Percentiles rank a stretch among this genome's conserved stretches.
Evolutionary conservation across 345 rosid genomes (phyloP).

Genomic region (Salix suchowensis): DNA sequence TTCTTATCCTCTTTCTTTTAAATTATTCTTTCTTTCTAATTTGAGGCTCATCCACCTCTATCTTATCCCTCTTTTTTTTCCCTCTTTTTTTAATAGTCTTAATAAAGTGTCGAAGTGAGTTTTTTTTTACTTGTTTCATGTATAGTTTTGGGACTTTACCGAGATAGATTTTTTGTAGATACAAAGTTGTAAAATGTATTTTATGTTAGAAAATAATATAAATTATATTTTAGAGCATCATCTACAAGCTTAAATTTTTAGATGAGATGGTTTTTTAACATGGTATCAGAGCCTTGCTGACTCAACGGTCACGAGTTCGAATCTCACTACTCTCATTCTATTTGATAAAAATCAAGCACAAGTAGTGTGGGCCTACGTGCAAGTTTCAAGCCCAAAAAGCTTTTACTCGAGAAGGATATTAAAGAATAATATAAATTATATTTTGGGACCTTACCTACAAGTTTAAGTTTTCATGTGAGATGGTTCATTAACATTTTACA

Average conservation of each 20-base stretch:
- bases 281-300: too few relatives aligned
- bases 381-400: too few relatives aligned
- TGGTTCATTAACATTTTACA: too few relatives aligned
- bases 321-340: too few relatives aligned
- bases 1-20: slow-evolving; percentile 12
- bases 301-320: too few relatives aligned
- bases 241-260: fast-evolving
- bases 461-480: too few relatives aligned
- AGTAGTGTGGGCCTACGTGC: too few relatives aligned
- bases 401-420: too few relatives aligned
- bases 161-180: neutral
- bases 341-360: too few relatives aligned
- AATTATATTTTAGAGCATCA: fast-evolving
- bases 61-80: neutral
- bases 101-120: neutral
- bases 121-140: neutral
- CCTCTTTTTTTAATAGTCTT: neutral
- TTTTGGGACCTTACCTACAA: fast-evolving
- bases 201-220: too few relatives aligned
- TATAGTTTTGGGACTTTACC: neutral
- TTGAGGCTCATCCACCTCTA: neutral
- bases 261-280: fast-evolving
- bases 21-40: neutral
- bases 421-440: too few relatives aligned
- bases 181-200: too few relatives aligned